Percentiles rank a stretch among this genome's conserved stretches.
Evolutionary conservation across 176 grass and related monocot species (phyloP).

Genomic region (Tillandsia leiboldiana): DNA sequence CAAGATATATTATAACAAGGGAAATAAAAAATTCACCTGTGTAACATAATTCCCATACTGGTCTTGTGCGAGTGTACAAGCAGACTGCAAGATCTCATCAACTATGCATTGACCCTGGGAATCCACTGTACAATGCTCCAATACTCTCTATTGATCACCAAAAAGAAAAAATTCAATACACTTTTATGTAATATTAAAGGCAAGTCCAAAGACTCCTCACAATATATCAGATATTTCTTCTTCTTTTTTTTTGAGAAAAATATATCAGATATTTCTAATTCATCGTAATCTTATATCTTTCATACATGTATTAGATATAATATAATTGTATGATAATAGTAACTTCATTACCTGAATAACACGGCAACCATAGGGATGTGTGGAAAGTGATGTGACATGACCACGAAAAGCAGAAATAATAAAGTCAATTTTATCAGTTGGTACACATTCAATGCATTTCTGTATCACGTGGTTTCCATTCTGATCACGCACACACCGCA

Average conservation of each 20-base stretch:
- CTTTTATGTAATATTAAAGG: too few relatives aligned
- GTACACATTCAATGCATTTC: constrained; percentile 96
- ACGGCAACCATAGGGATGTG: constrained; percentile 94
- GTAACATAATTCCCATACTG: constrained; percentile 99
- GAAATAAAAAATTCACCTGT: constrained; percentile 41
- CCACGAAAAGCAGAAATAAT: constrained; percentile 77
- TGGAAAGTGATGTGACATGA: constrained; percentile 79
- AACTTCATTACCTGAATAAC: constrained; percentile 67
- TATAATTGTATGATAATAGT: neutral
- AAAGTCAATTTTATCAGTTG: constrained; percentile 71
- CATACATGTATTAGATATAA: neutral
- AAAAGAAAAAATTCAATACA: neutral
- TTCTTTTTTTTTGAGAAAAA: too few relatives aligned
- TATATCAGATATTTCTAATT: neutral
- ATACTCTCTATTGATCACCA: constrained; percentile 51
- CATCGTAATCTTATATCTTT: neutral
- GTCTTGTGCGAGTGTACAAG: constrained; percentile 80
- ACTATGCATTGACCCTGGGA: constrained; percentile 87
- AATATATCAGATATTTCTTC: neutral
- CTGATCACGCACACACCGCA: constrained; percentile 94
- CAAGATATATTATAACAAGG: constrained; percentile 2
- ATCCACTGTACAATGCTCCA: constrained; percentile 77
- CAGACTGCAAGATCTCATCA: constrained; percentile 90
- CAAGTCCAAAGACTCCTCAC: too few relatives aligned
- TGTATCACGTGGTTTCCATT: constrained; percentile 99